Evolutionary conservation across 73 alveolate genomes (phyloP).

Genomic region (Uronychia binucleata): DNA sequence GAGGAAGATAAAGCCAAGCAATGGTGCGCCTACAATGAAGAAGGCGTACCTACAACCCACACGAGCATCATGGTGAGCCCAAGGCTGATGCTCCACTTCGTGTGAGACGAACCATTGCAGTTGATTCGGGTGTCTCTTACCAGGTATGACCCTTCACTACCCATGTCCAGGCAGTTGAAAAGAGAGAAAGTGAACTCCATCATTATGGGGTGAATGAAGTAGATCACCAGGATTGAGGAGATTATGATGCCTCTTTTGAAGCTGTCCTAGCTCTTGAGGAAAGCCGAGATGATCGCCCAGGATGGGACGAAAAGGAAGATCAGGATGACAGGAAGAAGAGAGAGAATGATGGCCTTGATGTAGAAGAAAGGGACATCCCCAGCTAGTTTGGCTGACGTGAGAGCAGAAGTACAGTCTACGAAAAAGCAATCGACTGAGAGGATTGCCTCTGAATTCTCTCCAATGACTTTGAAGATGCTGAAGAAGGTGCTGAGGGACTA

Average conservation of each 20-base stretch:
- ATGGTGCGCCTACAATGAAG: too few species aligned
- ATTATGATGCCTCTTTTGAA: slow-evolving; percentile 38
- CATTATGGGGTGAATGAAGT: slow-evolving; percentile 48
- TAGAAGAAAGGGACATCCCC: slow-evolving; percentile 15
- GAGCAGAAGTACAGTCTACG: not conserved
- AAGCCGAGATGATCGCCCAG: slow-evolving; percentile 11
- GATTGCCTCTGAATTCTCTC: slow-evolving; percentile 30
- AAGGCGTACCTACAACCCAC: slow-evolving; percentile 57
- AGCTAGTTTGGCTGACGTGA: slow-evolving; percentile 12
- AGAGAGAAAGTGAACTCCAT: slow-evolving; percentile 32
- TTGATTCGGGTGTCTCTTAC: slow-evolving; percentile 24
- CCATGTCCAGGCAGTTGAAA: slow-evolving; percentile 37
- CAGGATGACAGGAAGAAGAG: slow-evolving; percentile 23
- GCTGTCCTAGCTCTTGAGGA: slow-evolving; percentile 3
- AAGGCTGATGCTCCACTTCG: slow-evolving; percentile 5
- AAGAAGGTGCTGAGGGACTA: slow-evolving; percentile 12
- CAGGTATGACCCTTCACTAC: slow-evolving; percentile 34
- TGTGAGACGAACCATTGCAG: slow-evolving; percentile 32
- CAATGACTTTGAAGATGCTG: slow-evolving; percentile 4
- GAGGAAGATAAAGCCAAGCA: slow-evolving; percentile 16
- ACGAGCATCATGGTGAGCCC: slow-evolving; percentile 42
- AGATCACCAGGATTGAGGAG: slow-evolving; percentile 46
- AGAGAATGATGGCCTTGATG: slow-evolving; percentile 16
- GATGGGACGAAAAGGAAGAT: slow-evolving; percentile 2
- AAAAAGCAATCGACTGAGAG: slow-evolving; percentile 53